Percentiles rank a stretch among this genome's conserved stretches.
Evolutionary conservation across 2,329 filamentous ascomycete species (phyloP).

Genomic region (Claviceps humidiphila): DNA sequence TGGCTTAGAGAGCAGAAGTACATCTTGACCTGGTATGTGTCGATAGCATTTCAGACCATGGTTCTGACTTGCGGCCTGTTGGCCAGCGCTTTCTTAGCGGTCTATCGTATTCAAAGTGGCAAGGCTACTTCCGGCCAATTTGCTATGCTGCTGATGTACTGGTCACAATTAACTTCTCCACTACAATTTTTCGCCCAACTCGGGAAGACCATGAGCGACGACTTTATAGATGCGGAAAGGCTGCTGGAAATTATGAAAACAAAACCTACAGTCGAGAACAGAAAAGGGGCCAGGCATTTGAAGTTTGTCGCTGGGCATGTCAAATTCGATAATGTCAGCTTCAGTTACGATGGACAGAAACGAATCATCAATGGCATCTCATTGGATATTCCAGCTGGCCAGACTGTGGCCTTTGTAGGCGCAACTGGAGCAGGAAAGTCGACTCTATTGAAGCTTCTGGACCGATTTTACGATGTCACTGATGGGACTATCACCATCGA

Average conservation of each 20-base stretch:
- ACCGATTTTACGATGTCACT: slow-evolving; percentile 46
- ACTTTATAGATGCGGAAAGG: slow-evolving; percentile 44
- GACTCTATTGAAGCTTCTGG: slow-evolving; percentile 48
- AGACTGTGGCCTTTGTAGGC: slow-evolving; percentile 46
- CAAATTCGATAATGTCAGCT: slow-evolving; percentile 40
- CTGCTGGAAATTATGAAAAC: slow-evolving; percentile 45
- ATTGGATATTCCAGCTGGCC: slow-evolving; percentile 36
- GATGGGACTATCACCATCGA: slow-evolving; percentile 42
- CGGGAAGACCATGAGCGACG: slow-evolving; percentile 41
- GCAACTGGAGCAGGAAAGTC: slow-evolving; percentile 46
- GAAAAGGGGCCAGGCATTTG: slow-evolving; percentile 34
- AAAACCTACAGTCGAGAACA: slow-evolving; percentile 40
- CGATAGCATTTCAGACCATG: slow-evolving; percentile 43
- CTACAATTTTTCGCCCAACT: slow-evolving; percentile 54
- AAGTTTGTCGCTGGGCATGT: slow-evolving; percentile 39
- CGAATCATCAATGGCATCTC: slow-evolving; percentile 41
- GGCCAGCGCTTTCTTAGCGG: slow-evolving; percentile 45
- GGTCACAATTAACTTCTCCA: slow-evolving; percentile 58
- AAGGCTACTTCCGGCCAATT: slow-evolving; percentile 52
- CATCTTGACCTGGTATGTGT: slow-evolving; percentile 32
- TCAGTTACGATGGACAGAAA: slow-evolving; percentile 47
- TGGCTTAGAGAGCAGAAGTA: slow-evolving; percentile 25
- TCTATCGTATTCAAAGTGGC: slow-evolving; percentile 53
- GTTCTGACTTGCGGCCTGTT: slow-evolving; percentile 58
- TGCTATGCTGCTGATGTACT: slow-evolving; percentile 59